Conservation (phyloP, 306 rosid species). For the Astragalus glycyphyllos region DNA sequence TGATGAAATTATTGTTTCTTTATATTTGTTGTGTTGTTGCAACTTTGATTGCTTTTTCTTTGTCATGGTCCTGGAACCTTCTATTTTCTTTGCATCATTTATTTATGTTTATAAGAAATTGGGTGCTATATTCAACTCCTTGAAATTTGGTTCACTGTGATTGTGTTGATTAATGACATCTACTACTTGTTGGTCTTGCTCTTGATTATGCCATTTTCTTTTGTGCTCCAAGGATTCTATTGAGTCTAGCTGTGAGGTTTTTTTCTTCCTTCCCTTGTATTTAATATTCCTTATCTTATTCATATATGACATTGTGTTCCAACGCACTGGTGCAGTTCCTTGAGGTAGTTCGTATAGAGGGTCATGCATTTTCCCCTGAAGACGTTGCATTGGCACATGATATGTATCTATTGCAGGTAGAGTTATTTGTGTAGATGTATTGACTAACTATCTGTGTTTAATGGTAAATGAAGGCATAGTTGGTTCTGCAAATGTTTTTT, state of each 20-base stretch:
- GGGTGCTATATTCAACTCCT: background rate
- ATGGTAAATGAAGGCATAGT: too few species aligned
- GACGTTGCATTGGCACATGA: too few species aligned
- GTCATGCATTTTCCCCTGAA: too few species aligned
- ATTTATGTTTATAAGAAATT: too few species aligned
- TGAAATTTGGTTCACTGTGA: conserved; percentile 16
- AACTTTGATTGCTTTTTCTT: background rate
- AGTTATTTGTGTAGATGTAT: too few species aligned
- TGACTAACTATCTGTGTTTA: too few species aligned
- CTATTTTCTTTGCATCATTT: background rate
- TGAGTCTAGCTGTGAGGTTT: background rate
- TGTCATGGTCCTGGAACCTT: conserved; percentile 4
- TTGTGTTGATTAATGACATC: conserved; percentile 13
- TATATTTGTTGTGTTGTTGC: conserved; percentile 26
- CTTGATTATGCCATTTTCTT: conserved; percentile 1
- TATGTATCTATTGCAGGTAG: too few species aligned
- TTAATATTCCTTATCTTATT: conserved; percentile 14
- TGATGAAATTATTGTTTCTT: background rate
- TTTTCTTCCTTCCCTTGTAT: background rate
- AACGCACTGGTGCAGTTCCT: too few species aligned
- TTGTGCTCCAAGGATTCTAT: conserved; percentile 23
- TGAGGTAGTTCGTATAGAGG: too few species aligned
- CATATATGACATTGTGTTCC: too few species aligned
- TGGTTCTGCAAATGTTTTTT: too few species aligned
- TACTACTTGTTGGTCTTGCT: conserved; percentile 3